These are phyloP conservation scores for Coriaria nepalensis DNA, from an alignment of 306 rosid species.

Conservation along the genomic window DNA sequence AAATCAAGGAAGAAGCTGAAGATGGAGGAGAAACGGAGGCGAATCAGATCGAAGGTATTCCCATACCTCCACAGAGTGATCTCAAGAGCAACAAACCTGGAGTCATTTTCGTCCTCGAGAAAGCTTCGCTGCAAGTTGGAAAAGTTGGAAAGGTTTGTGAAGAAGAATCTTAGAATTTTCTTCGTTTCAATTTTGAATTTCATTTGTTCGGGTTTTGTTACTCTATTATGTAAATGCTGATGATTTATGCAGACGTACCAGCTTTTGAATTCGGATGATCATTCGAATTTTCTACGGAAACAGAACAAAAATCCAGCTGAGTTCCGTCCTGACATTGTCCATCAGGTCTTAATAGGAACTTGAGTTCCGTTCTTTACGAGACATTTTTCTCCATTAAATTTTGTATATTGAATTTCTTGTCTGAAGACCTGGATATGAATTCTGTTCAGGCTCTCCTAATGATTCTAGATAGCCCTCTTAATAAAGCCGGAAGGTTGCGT, in stretches of 20 bases:
- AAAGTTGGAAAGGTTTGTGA: slow-evolving; percentile 87
- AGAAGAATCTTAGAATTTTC: no score
- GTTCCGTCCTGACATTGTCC: slow-evolving; percentile 76
- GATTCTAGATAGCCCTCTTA: slow-evolving; percentile 72
- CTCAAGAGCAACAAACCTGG: slow-evolving; percentile 22
- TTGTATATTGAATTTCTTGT: slow-evolving; percentile 1
- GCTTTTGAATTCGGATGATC: slow-evolving; percentile 78
- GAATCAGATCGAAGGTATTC: slow-evolving; percentile 44
- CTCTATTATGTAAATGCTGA: background rate
- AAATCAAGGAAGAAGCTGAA: slow-evolving; percentile 2
- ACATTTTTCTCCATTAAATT: background rate
- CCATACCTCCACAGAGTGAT: slow-evolving; percentile 19
- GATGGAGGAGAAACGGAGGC: background rate
- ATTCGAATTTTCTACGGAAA: slow-evolving; percentile 45
- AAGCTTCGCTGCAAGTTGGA: slow-evolving; percentile 70
- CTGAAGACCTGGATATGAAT: background rate
- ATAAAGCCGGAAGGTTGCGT: slow-evolving; percentile 71
- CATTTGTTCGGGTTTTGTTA: background rate
- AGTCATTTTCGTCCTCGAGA: slow-evolving; percentile 65
- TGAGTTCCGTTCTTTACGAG: background rate
- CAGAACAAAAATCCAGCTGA: slow-evolving; percentile 58
- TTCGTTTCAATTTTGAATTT: background rate
- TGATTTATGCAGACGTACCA: slow-evolving; percentile 41
- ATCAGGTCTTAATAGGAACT: slow-evolving; percentile 37
- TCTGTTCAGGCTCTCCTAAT: slow-evolving; percentile 55